A percentile compares a stretch with the other conserved stretches of the same genome.
These are phyloP conservation scores for Plasmodium reichenowi DNA, from an alignment of 169 alveolate genomes.

Conservation along the genomic window DNA sequence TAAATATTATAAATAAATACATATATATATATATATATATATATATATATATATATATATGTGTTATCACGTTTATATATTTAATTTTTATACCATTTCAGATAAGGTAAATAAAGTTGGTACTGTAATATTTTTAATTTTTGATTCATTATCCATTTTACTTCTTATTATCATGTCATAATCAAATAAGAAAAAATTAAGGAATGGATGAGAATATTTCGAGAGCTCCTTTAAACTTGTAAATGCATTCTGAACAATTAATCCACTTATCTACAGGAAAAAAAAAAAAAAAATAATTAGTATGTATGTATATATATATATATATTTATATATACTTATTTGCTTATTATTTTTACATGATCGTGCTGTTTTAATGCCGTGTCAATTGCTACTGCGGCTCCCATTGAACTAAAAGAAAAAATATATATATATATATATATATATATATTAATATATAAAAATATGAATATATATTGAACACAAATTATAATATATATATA, in stretches of 20 bases:
- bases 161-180: slow-evolving; percentile 41
- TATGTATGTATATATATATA: slow-evolving; percentile 6
- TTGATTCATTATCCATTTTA: slow-evolving; percentile 50
- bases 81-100: slow-evolving; percentile 7
- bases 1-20: neutral
- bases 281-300: neutral
- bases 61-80: neutral
- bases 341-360: slow-evolving; percentile 9
- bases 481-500: neutral
- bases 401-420: slow-evolving; percentile 54
- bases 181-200: slow-evolving; percentile 12
- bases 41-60: neutral
- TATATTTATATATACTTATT: neutral
- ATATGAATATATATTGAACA: neutral
- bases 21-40: neutral
- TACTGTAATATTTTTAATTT: slow-evolving; percentile 17
- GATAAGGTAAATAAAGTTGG: slow-evolving; percentile 44
- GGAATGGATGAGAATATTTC: slow-evolving; percentile 3
- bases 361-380: slow-evolving; percentile 20
- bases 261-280: slow-evolving; percentile 17
- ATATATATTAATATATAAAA: neutral
- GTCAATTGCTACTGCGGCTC: slow-evolving; percentile 67
- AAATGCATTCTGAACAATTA: slow-evolving; percentile 55
- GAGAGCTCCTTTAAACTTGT: slow-evolving; percentile 33
- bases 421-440: neutral